A percentile compares a stretch with the other conserved stretches of the same genome.
Evolutionary conservation across 352 stramenopile genomes (phyloP).

Genomic region (Phytophthora podocarpi): DNA sequence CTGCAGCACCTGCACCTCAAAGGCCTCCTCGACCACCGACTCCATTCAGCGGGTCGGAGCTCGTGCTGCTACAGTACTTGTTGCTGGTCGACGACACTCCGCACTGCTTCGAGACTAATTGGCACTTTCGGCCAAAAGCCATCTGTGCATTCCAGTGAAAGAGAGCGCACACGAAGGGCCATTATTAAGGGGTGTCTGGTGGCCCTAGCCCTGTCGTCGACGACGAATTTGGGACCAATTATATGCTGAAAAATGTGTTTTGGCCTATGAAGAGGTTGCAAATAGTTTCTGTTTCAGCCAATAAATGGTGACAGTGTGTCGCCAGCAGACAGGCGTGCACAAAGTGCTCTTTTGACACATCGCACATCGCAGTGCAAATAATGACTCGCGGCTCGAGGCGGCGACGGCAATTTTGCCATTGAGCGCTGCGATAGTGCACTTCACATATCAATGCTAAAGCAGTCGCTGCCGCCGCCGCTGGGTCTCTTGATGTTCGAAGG

Average conservation of each 20-base stretch:
- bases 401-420: conserved; percentile 15
- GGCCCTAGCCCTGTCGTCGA: conserved; percentile 24
- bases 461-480: not conserved
- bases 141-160: conserved; percentile 23
- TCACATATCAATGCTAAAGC: not conserved
- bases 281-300: conserved; percentile 11
- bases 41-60: conserved; percentile 43
- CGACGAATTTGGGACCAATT: not conserved
- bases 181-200: not conserved
- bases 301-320: conserved; percentile 2
- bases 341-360: conserved; percentile 14
- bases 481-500: not conserved
- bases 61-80: not conserved
- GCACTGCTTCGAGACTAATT: conserved; percentile 13
- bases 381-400: conserved; percentile 10
- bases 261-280: not conserved
- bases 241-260: not conserved
- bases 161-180: conserved; percentile 7
- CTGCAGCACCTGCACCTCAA: conserved; percentile 85
- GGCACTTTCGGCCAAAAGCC: conserved; percentile 19
- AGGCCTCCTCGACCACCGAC: conserved; percentile 80
- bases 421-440: not conserved
- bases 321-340: conserved; percentile 14
- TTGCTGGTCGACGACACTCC: not conserved
- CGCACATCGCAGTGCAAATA: conserved; percentile 20